These are phyloP conservation scores for Malassezia dermatis DNA, from an alignment of 1,284 basidiomycete species.

Conservation along the genomic window DNA sequence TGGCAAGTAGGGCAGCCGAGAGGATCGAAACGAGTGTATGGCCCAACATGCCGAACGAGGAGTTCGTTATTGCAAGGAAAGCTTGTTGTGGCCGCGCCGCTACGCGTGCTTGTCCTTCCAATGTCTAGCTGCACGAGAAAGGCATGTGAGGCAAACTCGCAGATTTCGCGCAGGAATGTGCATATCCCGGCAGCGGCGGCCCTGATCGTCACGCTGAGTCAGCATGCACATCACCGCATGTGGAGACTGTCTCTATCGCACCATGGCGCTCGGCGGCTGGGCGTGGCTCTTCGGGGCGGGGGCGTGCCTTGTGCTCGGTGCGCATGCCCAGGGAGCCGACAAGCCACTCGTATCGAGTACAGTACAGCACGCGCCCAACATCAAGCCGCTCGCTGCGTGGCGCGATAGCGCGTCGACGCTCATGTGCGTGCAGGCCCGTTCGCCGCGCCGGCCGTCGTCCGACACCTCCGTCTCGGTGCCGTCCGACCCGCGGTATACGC, in stretches of 20 bases:
- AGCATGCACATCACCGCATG: background rate
- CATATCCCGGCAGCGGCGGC: background rate
- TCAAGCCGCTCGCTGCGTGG: background rate
- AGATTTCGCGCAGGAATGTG: background rate
- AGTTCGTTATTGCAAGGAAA: background rate
- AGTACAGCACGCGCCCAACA: background rate
- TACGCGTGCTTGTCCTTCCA: background rate
- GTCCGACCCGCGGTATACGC: constrained; percentile 7
- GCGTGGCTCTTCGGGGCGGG: background rate
- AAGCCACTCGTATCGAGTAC: background rate
- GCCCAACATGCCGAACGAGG: background rate
- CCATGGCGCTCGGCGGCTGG: background rate
- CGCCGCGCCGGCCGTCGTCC: background rate
- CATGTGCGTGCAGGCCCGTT: background rate
- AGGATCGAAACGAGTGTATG: constrained; percentile 6
- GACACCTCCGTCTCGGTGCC: background rate
- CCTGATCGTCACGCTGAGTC: background rate
- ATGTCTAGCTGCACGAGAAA: background rate
- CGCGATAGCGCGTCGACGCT: background rate
- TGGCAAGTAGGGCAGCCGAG: background rate
- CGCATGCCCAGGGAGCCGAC: background rate
- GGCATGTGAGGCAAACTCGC: background rate
- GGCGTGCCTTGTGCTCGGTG: background rate
- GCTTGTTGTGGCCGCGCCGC: background rate
- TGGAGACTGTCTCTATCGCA: background rate